A percentile compares a stretch with the other conserved stretches of the same genome.
These are phyloP conservation scores for Backusella australiensis DNA, from an alignment of 192 early-diverging fungal species.

Conservation along the genomic window DNA sequence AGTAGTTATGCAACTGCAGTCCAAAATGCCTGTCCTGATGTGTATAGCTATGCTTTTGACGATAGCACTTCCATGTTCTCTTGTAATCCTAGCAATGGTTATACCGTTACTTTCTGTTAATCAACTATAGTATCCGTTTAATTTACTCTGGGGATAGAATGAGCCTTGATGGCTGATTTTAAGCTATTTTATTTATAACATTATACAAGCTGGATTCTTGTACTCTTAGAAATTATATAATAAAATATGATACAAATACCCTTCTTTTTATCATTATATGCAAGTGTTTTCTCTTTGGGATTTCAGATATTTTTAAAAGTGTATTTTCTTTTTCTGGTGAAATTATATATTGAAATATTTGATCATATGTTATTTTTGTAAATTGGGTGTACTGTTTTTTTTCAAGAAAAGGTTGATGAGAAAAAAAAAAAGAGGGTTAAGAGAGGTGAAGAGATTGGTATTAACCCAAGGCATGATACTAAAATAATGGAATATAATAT, in stretches of 20 bases:
- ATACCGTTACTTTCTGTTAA: constrained; percentile 27
- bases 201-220: not conserved
- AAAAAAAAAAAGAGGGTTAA: no score
- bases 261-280: not conserved
- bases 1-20: constrained; percentile 5
- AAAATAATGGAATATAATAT: no score
- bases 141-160: not conserved
- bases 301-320: not conserved
- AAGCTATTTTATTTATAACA: not conserved
- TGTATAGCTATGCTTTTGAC: constrained; percentile 21
- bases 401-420: no score
- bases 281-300: not conserved
- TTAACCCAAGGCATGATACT: no score
- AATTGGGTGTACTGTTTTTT: no score
- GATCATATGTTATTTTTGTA: no score
- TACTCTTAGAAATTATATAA: not conserved
- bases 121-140: not conserved
- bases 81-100: constrained; percentile 14
- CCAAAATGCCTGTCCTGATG: constrained; percentile 11
- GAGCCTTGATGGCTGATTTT: not conserved
- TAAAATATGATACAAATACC: not conserved
- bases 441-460: no score
- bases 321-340: not conserved
- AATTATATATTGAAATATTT: not conserved
- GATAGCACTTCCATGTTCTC: constrained; percentile 29